Base-by-base conservation (phyloP, 2,329 filamentous ascomycete species). In the Hypocrella siamensis region DNA sequence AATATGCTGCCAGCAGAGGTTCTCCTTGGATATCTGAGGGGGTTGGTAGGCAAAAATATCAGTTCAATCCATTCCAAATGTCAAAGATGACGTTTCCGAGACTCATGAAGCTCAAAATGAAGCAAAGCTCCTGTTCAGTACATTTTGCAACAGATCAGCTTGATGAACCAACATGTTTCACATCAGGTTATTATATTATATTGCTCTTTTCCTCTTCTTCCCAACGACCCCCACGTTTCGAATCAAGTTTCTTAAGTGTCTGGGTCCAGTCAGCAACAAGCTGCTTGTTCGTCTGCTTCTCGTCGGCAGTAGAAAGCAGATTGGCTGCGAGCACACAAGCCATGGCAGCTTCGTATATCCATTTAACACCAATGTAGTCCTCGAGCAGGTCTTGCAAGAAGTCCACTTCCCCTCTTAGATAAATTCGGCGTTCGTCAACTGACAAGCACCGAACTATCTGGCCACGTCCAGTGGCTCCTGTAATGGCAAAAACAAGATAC, bases 281-380 rank as follows among this genome's bases (percentile, higher is more conserved):
- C 6, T 8, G 10, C 22, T 10, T 22, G 8, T 70, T 61, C 7
- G 45, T 45, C 36, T 54, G 54, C 39, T 69, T 61, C 5, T 57
- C 48, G 2, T 38, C 35, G 8, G 41, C 40, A 3, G 50, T 63
- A 35, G 52, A 46, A 28, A 56, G 45, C 53, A 56, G 53, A 43
- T 65, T 28, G 4, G 19, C 28, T 7, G 34, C 28, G 19, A 77
- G 48, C 1, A 76, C 75, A 46, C 83, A 85, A 39, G 83, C 73
- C 17, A 96, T 65, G 31, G 96, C 60, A 5, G 79, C 79, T 53
- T 93, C 82, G 48, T 93, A 93, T 28, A 93, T 80, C 71, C 84
- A 90, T 55, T 93, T 92, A 51, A 60, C 50, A 31, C 67, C 57
- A 4, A 49, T 38, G 38, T 69, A 86, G 40, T 69, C 72, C 35